Percentiles rank a stretch among this genome's conserved stretches.
phyloP scores from a whole-genome alignment of 306 rosid species.

The Cicer yamashitae region DNA sequence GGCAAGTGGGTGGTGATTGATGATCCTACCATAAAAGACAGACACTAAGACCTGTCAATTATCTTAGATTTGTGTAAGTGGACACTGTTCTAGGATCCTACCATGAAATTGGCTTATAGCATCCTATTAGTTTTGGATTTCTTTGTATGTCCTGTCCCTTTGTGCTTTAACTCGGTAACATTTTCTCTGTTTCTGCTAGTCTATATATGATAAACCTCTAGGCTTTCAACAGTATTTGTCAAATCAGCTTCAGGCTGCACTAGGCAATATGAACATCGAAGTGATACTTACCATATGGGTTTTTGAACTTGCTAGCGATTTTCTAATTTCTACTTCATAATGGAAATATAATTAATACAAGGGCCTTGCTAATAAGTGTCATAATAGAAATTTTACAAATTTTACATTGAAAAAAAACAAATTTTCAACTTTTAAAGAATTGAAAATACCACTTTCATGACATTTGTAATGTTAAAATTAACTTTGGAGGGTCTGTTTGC shows the following conservation, averaged over 20 bases:
- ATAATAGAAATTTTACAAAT: no score
- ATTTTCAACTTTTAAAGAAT: no score
- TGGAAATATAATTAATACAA: background rate
- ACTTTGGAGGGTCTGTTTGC: no score
- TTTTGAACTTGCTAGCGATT: background rate
- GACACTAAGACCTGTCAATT: background rate
- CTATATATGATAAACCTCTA: constrained; percentile 1
- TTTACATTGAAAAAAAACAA: no score
- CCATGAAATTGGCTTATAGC: constrained; percentile 5
- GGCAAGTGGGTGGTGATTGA: constrained; percentile 91
- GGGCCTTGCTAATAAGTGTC: no score
- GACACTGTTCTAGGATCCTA: constrained; percentile 1
- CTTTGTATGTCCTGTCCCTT: background rate
- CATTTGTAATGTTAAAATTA: no score
- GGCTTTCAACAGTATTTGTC: constrained; percentile 18
- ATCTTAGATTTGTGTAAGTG: constrained; percentile 32
- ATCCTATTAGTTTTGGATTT: background rate
- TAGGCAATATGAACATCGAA: background rate
- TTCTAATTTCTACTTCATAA: background rate
- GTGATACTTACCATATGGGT: background rate
- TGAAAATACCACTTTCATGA: no score
- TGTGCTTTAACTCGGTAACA: background rate
- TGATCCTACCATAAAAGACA: no score
- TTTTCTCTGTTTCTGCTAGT: constrained; percentile 2
- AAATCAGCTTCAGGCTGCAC: background rate